A percentile compares a stretch with the other conserved stretches of the same genome.
Evolutionary conservation across 2,329 filamentous ascomycete genomes (phyloP).

Genomic region (Fusarium stilboides): DNA sequence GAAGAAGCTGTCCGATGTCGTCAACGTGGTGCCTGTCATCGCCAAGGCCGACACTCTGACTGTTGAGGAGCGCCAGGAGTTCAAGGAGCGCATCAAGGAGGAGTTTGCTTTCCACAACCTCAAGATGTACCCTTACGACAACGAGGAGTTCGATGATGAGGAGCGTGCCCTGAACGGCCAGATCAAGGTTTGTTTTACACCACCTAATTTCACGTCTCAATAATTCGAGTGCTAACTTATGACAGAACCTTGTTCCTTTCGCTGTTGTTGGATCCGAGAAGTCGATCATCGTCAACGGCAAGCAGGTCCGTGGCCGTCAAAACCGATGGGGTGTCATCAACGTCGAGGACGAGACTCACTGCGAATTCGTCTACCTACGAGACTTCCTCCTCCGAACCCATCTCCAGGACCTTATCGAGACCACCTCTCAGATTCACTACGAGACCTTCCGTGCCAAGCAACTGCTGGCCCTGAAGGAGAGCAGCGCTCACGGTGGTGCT

Average conservation of each 20-base stretch:
- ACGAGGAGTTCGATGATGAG: slow-evolving; percentile 98
- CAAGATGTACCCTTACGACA: slow-evolving; percentile 99
- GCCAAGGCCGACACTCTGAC: slow-evolving; percentile 98
- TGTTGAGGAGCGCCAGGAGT: slow-evolving; percentile 92
- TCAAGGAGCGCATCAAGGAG: slow-evolving; percentile 99
- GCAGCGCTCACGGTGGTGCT: slow-evolving; percentile 85
- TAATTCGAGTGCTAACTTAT: slow-evolving; percentile 53
- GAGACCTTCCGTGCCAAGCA: slow-evolving; percentile 99
- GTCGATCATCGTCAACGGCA: slow-evolving; percentile 96
- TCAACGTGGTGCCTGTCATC: slow-evolving; percentile 99
- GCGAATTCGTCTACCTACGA: slow-evolving; percentile 98
- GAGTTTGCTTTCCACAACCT: slow-evolving; percentile 99
- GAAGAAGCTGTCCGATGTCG: slow-evolving; percentile 99
- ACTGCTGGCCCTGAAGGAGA: slow-evolving; percentile 97
- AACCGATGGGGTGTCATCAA: slow-evolving; percentile 99
- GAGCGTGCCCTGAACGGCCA: slow-evolving; percentile 93
- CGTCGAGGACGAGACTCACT: slow-evolving; percentile 99
- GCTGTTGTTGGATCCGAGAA: slow-evolving; percentile 98
- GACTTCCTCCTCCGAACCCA: slow-evolving; percentile 99
- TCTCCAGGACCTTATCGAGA: slow-evolving; percentile 98
- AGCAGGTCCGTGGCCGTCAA: slow-evolving; percentile 97
- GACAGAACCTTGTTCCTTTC: slow-evolving; percentile 92
- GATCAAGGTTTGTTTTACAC: slow-evolving; percentile 82
- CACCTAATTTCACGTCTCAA: neutral
- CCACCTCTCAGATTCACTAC: slow-evolving; percentile 99